Evolutionary conservation across 306 rosid species (phyloP), one percentile per base, ranked within the genome.

Genomic region (Prunus padus): DNA sequence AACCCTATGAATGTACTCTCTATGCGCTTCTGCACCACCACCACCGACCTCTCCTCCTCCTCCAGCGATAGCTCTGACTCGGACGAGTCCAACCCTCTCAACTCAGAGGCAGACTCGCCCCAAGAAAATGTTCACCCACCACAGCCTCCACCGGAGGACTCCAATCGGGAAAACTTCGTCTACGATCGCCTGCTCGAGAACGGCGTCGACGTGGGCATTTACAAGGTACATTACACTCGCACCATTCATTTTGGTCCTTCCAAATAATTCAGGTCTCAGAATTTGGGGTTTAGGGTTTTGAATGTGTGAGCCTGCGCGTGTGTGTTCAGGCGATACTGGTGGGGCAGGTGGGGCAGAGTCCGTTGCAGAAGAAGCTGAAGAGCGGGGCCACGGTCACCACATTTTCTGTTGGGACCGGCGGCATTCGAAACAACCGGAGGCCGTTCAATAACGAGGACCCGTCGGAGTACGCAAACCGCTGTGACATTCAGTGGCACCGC

Each of bases 401-500:
- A 54, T 68, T 95, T 1, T 88, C 97, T 0, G 10, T 95, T 0
- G 99, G 97, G 37, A 95, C 97, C 0, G 99, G 99, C 18, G 97
- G 99, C 49, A 90, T 95, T 80, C 96, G 92, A 19, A 92, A 84
- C 77, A 89, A 92, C 72, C 84, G 97, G 49, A 87, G 97, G 84
- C 99, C 99, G 0, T 81, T 88, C 37, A 86, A 82, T 11, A 78
- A 82, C 2, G 99, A 95, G 87, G 86, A 71, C 45, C 99, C 97
- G 1, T 71, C 65, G 20, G 97, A 95, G 74, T 95, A 86, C 52
- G 97, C 99, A 1, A 88, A 89, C 57, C 87, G 97, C 12, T 84
- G 89, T 22, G 69, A 77, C 6, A 72, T 92, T 75, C 99, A 95
- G 82, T 95, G 99, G 99, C 99, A 95, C 73, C 88, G 99, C 33